Evolutionary conservation across 495 filamentous ascomycete species (phyloP), one percentile per base, ranked within the genome.

Genomic region (Talaromyces proteolyticus): DNA sequence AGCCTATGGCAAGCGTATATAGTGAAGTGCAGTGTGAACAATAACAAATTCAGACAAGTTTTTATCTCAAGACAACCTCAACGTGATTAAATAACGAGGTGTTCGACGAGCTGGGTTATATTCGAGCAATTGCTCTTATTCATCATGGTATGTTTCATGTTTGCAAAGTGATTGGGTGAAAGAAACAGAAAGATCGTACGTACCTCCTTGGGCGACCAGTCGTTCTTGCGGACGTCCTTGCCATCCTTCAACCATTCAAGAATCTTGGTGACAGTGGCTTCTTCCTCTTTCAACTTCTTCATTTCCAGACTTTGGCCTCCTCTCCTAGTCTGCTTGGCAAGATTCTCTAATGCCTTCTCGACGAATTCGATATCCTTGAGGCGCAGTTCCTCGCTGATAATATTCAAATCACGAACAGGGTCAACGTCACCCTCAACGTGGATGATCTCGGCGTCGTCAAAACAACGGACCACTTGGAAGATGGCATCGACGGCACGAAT

Each of bases 81-180:
- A 74, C 79, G 79, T 85, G 78, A 75, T 65, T 75, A 73, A 65
- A 79, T 83, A 63, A 67, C 66, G 69, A 63, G 85, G 75, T 81
- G 81, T 84, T 96, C 93, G 82, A 95, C 84, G 93, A 98, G 93
- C 93, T 98, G 93, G 93, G 93, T 87, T 95, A 91, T 87, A 77
- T 77, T 89, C 85, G 86, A 92, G 90, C 88, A 77, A 73, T 80
- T 82, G 88, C 91, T 91, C 86, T 95, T 95, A 83, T 82, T 98
- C 93, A 97, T 98, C 93, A 93, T 86, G 56, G 65, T 72, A 81
- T 50, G 50, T 42, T 47, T 42, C 38, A 41, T 41, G 20, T 10
- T 24, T 37, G 22, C 18, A 24, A 38, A 39, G 51, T 24, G 11
- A 54, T 46, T 17, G 47, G 49, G 52, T 54, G 49, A 45, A 48